Conservation (phyloP, 768 basidiomycete genomes). For the Pulveroboletus sp. region DNA sequence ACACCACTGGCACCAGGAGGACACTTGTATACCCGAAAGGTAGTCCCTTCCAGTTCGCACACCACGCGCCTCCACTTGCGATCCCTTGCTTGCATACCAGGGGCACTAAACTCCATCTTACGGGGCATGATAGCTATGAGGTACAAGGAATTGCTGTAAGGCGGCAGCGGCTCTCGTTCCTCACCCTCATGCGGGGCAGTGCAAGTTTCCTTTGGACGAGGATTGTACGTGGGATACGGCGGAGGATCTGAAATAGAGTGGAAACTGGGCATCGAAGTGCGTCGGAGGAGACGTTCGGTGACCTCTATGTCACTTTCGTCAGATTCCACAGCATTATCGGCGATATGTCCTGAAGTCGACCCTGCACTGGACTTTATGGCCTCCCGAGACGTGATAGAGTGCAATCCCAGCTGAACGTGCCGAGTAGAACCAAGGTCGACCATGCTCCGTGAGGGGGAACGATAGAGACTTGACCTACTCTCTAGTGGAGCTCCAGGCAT, state of each 20-base stretch:
- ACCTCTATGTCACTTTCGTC: constrained; percentile 22
- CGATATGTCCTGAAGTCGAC: constrained; percentile 11
- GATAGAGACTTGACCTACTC: constrained; percentile 46
- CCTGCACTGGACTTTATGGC: constrained; percentile 4
- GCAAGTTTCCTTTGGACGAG: constrained; percentile 21
- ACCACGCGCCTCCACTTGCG: constrained; percentile 87
- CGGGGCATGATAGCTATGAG: constrained; percentile 78
- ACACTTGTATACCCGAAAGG: constrained; percentile 69
- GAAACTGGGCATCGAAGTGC: constrained; percentile 72
- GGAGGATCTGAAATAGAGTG: constrained; percentile 56
- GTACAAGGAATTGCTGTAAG: constrained; percentile 77
- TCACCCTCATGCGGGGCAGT: constrained; percentile 66
- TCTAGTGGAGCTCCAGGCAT: constrained; percentile 7
- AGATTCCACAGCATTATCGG: constrained; percentile 10
- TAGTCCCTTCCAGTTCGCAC: constrained; percentile 91
- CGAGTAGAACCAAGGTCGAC: constrained; percentile 43
- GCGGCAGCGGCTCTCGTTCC: constrained; percentile 73
- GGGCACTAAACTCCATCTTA: constrained; percentile 88
- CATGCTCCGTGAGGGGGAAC: constrained; percentile 60
- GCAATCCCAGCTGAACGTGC: constrained; percentile 25
- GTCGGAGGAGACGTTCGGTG: constrained; percentile 43
- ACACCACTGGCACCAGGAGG: constrained; percentile 40
- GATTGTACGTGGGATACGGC: constrained; percentile 55
- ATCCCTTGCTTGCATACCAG: constrained; percentile 84
- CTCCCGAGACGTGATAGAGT: constrained; percentile 17